phyloP scores from a whole-genome alignment of 176 grass and related monocot genomes.

The Zea mays region Zm-B73-REFERENCE-NAM-5.0 NC_050100.1:76375001-76375500 shows the following conservation, averaged over 20 bases:
- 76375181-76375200: slow-evolving; percentile 60
- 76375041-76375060: slow-evolving; percentile 70
- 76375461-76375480: slow-evolving; percentile 75
- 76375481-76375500: slow-evolving; percentile 39
- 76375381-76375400: slow-evolving; percentile 53
- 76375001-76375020: slow-evolving; percentile 56
- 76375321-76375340: slow-evolving; percentile 58
- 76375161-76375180: slow-evolving; percentile 77
- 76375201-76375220: slow-evolving; percentile 62
- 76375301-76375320: slow-evolving; percentile 55
- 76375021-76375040: slow-evolving; percentile 64
- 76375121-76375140: slow-evolving; percentile 59
- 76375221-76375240: slow-evolving; percentile 73
- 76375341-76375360: slow-evolving; percentile 74
- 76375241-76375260: slow-evolving; percentile 69
- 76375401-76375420: slow-evolving; percentile 55
- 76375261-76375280: slow-evolving; percentile 66
- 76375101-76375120: slow-evolving; percentile 64
- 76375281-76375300: slow-evolving; percentile 58
- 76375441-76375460: slow-evolving; percentile 77
- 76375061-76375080: slow-evolving; percentile 68
- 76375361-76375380: slow-evolving; percentile 85
- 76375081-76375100: slow-evolving; percentile 53
- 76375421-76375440: slow-evolving; percentile 60
- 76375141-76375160: slow-evolving; percentile 79